phyloP scores from a whole-genome alignment of 1,284 basidiomycete genomes.

The Marasmius oreades region DNA sequence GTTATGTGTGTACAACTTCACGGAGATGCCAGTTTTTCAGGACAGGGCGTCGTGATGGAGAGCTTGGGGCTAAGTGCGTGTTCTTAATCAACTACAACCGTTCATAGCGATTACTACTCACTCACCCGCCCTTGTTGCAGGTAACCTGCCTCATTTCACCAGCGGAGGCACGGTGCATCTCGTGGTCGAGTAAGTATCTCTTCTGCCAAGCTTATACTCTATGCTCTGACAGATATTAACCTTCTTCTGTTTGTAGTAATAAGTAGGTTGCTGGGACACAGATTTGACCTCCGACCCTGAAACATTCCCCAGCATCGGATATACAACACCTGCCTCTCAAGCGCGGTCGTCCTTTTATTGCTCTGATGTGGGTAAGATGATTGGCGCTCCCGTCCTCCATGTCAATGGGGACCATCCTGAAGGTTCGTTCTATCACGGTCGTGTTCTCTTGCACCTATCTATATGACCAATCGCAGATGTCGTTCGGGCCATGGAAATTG shows the following conservation, averaged over 20 bases:
- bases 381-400: slow-evolving; percentile 85
- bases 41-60: slow-evolving; percentile 91
- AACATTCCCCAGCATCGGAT: slow-evolving; percentile 65
- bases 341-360: slow-evolving; percentile 85
- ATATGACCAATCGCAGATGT: slow-evolving; percentile 50
- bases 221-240: slow-evolving; percentile 13
- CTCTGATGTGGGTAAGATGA: slow-evolving; percentile 88
- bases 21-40: slow-evolving; percentile 87
- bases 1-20: slow-evolving; percentile 88
- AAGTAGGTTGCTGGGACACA: slow-evolving; percentile 1
- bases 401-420: slow-evolving; percentile 91
- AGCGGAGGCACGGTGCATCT: slow-evolving; percentile 87
- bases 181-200: slow-evolving; percentile 77
- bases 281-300: background rate
- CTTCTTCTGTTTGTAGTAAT: slow-evolving; percentile 9
- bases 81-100: slow-evolving; percentile 28
- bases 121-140: slow-evolving; percentile 28
- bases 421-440: slow-evolving; percentile 41
- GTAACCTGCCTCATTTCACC: slow-evolving; percentile 84
- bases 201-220: background rate
- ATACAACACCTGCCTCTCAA: slow-evolving; percentile 81
- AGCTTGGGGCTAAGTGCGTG: slow-evolving; percentile 64
- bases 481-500: slow-evolving; percentile 71
- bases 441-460: background rate
- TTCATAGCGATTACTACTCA: background rate